Base-by-base conservation (phyloP, 2,329 filamentous ascomycete species). In the Magnaporthales sp. region DNA sequence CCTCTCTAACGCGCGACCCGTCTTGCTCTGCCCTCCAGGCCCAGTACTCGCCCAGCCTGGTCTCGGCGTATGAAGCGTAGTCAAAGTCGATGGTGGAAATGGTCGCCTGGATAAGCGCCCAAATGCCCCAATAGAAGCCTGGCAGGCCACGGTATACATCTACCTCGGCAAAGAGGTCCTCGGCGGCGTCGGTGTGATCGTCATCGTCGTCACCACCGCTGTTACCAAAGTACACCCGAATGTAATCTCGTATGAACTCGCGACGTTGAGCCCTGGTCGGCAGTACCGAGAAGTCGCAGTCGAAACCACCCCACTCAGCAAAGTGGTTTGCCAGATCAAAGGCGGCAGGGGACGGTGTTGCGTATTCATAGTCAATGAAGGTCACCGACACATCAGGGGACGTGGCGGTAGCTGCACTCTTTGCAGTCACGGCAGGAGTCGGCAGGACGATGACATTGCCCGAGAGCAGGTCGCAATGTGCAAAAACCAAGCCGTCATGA, bases 361-460 rank as follows among this genome's bases (percentile, higher is more conserved):
- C 93, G 78, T 99, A 99, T 78, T 99, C 95, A 81, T 98, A 99
- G 79, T 99, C 95, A 76, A 99, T 99, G 79, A 99, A 98, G 74
- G 86, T 86, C 66, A 94, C 89, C 2, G 79, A 83, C 63, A 84
- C 32, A 70, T 63, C 68, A 56, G n/a, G 61, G 38, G 24, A 6
- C 29, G 19, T 54, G 32, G 8, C 29, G n/a, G 66, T 13, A n/a
- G 64, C 22, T n/a, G 51, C 51, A 11, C 13, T 61, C 38, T 27
- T n/a, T 3, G 56, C 26, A 10, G 24, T 8, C 46, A 6, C 10
- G 68, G 70, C 26, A 71, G 63, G 63, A 58, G 76, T 75, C 66
- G 87, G 89, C 67, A 92, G 83, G 70, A 97, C 87, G 73, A 99
- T 98, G 70, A 99, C 91, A 76, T 99, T 99, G 71, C 93, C 95